Evolutionary conservation across 495 filamentous ascomycete genomes (phyloP), one percentile per base, ranked within the genome.

Genomic region (Aspergillus conjunctus): DNA sequence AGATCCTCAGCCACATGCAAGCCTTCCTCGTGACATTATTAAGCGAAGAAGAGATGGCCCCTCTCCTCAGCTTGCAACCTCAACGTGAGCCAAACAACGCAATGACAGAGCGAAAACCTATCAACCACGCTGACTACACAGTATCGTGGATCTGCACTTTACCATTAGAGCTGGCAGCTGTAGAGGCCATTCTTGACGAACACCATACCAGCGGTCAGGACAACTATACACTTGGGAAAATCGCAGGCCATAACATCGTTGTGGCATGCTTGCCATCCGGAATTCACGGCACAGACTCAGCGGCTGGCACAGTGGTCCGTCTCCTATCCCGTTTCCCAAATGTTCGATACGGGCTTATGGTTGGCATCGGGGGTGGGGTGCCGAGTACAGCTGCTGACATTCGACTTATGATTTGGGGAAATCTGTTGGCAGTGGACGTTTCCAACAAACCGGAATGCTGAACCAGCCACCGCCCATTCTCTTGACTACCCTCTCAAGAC

Each of bases 91-190:
- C n/a, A n/a, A n/a, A n/a, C n/a, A n/a, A n/a, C n/a, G n/a, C n/a
- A n/a, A n/a, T n/a, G n/a, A n/a, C n/a, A n/a, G n/a, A n/a, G n/a
- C n/a, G n/a, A n/a, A n/a, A n/a, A n/a, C n/a, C n/a, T n/a, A n/a
- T n/a, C n/a, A n/a, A n/a, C n/a, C 54, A 46, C 20, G 39, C 21
- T 56, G 54, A 56, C 37, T 56, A 56, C 37, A 45, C 20, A 17
- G 15, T 56, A 17, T 37, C 15, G 7, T 56, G 54, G 54, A 46
- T 56, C 37, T 56, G 54, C 30, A 39, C 54, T 4, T 46, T 56
- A 14, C 54, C 54, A 7, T 39, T 56, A 39, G 54, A 56, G 30
- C 26, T 45, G 54, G 54, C 54, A 3, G 37, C 54, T 6, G 54
- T 39, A 4, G 10, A 45, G 10, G 39, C 37, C 6, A 44, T 56